A percentile compares a stretch with the other conserved stretches of the same genome.
phyloP scores from a whole-genome alignment of 1,284 basidiomycete species.

The Melampsora allii-populina region DNA sequence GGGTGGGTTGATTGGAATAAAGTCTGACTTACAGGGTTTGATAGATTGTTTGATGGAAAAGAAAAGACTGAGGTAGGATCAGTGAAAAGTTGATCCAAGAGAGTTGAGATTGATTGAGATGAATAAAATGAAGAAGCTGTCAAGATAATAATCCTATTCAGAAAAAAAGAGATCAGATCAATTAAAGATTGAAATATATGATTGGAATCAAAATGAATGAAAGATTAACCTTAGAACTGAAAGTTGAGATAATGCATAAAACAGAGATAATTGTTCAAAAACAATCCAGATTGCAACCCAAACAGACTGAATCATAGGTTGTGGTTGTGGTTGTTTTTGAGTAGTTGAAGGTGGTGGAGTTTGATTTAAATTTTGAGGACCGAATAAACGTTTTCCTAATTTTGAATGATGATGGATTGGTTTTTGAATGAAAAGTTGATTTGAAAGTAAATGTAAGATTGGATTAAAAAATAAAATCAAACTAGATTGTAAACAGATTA shows the following conservation, averaged over 20 bases:
- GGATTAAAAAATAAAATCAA: not conserved
- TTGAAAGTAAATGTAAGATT: not conserved
- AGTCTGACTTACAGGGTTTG: not conserved
- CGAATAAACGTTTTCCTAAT: not conserved
- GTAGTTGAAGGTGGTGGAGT: not conserved
- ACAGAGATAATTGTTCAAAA: not conserved
- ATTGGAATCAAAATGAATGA: not conserved
- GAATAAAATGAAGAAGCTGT: constrained; percentile 5
- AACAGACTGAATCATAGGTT: not conserved
- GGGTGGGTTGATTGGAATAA: not conserved
- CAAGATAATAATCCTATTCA: not conserved
- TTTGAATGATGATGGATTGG: not conserved
- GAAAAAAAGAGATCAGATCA: not conserved
- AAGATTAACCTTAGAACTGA: not conserved
- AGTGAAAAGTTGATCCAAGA: not conserved
- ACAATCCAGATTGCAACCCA: not conserved
- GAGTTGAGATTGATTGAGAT: constrained; percentile 5
- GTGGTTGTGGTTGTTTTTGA: not conserved
- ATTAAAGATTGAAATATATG: not conserved
- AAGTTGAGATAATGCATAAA: constrained; percentile 4
- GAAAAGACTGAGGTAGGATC: not conserved
- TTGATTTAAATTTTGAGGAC: not conserved
- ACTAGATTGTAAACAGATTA: constrained; percentile 1
- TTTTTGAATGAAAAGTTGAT: not conserved
- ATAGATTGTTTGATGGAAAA: not conserved